phyloP scores from a whole-genome alignment of 306 rosid genomes.

The Fragaria nilgerrensis region DNA sequence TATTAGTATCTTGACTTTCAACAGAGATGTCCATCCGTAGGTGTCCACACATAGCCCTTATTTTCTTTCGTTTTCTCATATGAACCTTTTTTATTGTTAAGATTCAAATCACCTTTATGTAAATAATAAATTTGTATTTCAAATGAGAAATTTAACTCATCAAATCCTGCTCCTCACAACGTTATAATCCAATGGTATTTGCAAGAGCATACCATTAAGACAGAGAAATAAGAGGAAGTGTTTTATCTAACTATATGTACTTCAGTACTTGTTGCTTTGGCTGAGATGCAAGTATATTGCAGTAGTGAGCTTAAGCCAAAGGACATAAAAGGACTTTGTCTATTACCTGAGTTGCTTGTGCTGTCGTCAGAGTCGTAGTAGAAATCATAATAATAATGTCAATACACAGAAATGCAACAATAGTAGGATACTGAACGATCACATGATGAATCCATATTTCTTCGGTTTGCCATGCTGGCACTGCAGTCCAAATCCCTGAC shows the following conservation, averaged over 20 bases:
- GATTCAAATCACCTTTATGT: background rate
- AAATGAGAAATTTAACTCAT: background rate
- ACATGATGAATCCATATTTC: conserved; percentile 66
- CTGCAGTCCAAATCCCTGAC: conserved; percentile 66
- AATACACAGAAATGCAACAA: conserved; percentile 55
- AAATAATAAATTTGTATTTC: background rate
- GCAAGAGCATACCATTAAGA: background rate
- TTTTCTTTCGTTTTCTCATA: background rate
- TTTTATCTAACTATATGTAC: background rate
- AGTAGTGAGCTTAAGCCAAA: background rate
- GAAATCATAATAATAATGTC: conserved; percentile 47
- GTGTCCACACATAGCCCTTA: background rate
- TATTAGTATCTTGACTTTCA: background rate
- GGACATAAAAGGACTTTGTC: background rate
- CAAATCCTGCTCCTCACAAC: background rate
- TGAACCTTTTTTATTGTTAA: background rate
- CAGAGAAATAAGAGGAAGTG: background rate
- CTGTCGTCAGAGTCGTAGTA: conserved; percentile 52
- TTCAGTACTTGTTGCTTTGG: background rate
- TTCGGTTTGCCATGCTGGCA: conserved; percentile 41
- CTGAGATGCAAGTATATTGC: background rate
- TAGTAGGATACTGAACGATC: conserved; percentile 58
- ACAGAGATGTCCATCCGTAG: background rate
- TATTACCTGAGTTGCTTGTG: conserved; percentile 77
- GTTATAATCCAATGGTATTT: background rate